Conservation (phyloP, 139 green algal species). For the Chlorella sp. region DNA sequence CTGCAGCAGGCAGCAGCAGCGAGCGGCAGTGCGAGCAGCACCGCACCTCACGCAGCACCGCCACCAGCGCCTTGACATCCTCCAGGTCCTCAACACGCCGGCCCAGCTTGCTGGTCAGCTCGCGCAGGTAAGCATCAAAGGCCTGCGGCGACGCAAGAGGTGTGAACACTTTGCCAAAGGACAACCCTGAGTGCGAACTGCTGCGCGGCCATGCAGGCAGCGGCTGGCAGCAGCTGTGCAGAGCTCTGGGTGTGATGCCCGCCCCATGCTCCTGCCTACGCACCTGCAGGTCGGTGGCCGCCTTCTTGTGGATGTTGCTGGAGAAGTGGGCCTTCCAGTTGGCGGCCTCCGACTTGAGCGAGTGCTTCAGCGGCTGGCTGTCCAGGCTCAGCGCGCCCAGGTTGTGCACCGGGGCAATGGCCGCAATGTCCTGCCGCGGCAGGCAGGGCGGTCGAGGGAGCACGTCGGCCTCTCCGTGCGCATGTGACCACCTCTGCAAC, state of each 20-base stretch:
- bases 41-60: slow-evolving; percentile 63
- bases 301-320: slow-evolving; percentile 92
- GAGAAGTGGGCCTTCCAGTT: slow-evolving; percentile 95
- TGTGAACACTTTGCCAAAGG: too few relatives aligned
- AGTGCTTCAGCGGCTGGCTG: slow-evolving; percentile 88
- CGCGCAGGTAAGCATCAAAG: slow-evolving; percentile 89
- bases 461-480: too few relatives aligned
- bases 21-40: too few relatives aligned
- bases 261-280: neutral
- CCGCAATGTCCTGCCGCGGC: slow-evolving; percentile 20
- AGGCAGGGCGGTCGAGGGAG: too few relatives aligned
- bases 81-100: slow-evolving; percentile 70
- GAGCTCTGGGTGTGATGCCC: too few relatives aligned
- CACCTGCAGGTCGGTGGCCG: slow-evolving; percentile 80
- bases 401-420: slow-evolving; percentile 73
- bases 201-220: too few relatives aligned
- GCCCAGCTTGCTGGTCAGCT: slow-evolving; percentile 86
- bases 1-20: too few relatives aligned
- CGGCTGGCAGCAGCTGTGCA: too few relatives aligned
- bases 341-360: slow-evolving; percentile 84
- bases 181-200: too few relatives aligned
- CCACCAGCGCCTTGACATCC: slow-evolving; percentile 83
- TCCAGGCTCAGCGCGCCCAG: slow-evolving; percentile 88
- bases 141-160: slow-evolving; percentile 9
- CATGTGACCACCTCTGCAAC: too few relatives aligned